phyloP scores from a whole-genome alignment of 495 filamentous ascomycete genomes.

The Lineolata rhizophorae region DNA sequence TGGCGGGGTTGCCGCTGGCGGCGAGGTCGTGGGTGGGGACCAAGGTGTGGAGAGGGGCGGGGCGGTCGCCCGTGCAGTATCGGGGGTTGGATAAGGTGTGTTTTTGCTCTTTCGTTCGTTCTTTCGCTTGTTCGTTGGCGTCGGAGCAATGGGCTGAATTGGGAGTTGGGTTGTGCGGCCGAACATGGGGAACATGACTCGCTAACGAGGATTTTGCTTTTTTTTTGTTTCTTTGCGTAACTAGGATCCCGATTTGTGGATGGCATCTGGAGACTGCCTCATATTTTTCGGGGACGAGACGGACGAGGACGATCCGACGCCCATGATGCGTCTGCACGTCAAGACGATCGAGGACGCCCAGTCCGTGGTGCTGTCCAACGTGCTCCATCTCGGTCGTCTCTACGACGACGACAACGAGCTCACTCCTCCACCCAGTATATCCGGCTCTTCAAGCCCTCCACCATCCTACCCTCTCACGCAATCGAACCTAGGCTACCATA shows the following conservation, averaged over 20 bases:
- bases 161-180: not conserved
- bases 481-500: not conserved
- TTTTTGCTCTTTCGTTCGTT: no score
- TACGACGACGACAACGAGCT: slow-evolving; percentile 10
- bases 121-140: no score
- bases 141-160: not conserved
- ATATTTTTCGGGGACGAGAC: slow-evolving; percentile 14
- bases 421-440: slow-evolving; percentile 4
- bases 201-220: not conserved
- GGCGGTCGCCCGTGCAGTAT: not conserved
- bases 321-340: slow-evolving; percentile 8
- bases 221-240: not conserved
- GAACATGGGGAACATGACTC: not conserved
- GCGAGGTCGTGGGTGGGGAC: not conserved
- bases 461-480: not conserved
- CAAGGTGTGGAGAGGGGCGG: not conserved
- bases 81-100: not conserved
- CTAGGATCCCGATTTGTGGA: slow-evolving; percentile 11
- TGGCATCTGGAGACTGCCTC: slow-evolving; percentile 10
- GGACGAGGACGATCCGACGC: slow-evolving; percentile 7
- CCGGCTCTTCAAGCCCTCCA: not conserved
- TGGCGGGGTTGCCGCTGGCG: not conserved
- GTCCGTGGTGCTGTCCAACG: slow-evolving; percentile 11
- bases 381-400: slow-evolving; percentile 9
- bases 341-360: slow-evolving; percentile 9